Evolutionary conservation across 176 grass and related monocot genomes (phyloP).

Genomic region (Dactylis glomerata): DNA sequence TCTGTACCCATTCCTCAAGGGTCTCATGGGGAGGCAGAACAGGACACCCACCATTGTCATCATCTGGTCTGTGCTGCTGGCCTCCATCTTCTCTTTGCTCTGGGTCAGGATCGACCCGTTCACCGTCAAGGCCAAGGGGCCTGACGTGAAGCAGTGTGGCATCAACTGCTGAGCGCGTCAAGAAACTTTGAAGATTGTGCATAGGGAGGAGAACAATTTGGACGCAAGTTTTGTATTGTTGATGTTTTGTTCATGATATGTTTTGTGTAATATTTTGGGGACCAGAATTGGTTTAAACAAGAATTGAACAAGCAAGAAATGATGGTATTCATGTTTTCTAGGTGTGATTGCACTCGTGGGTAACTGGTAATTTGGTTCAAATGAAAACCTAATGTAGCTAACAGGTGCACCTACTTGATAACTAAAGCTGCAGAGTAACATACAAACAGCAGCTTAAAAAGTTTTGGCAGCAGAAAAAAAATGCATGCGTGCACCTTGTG

Average conservation of each 20-base stretch:
- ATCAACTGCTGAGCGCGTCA: conserved; percentile 69
- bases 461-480: neutral
- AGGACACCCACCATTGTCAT: conserved; percentile 90
- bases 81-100: conserved; percentile 95
- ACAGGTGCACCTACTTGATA: neutral
- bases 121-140: conserved; percentile 71
- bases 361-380: neutral
- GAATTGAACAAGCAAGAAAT: conserved; percentile 24
- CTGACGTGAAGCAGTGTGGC: conserved; percentile 80
- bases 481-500: neutral
- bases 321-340: neutral
- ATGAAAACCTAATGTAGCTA: neutral
- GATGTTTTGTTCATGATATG: conserved; percentile 27
- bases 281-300: conserved; percentile 29
- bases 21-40: conserved; percentile 92
- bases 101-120: conserved; percentile 97
- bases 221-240: conserved; percentile 58
- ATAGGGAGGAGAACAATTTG: conserved; percentile 38
- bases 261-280: conserved; percentile 46
- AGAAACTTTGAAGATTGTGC: conserved; percentile 39
- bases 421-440: neutral
- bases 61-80: conserved; percentile 89
- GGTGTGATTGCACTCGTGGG: neutral
- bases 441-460: neutral
- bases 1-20: conserved; percentile 96